Evolutionary conservation across 176 grass and related monocot species (phyloP), one percentile per base, ranked within the genome.

Genomic region (Oryza coarctata): DNA sequence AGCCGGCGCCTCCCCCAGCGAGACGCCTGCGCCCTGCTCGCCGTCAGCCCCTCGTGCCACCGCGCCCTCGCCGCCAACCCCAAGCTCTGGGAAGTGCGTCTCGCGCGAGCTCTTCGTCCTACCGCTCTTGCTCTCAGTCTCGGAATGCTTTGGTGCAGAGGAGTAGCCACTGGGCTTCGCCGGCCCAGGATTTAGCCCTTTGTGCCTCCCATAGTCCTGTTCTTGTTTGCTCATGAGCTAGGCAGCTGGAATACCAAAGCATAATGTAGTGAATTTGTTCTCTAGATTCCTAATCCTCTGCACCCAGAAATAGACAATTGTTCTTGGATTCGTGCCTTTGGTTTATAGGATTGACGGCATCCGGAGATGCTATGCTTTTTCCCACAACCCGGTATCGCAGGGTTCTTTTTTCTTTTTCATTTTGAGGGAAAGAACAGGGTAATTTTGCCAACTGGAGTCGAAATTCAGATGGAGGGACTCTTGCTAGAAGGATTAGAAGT

Each of bases 61-160:
- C 86, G 84, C 78, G 75, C 81, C 60, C 90, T 98, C 68, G 75
- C 90, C 61, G 70, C 90, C 52, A 82, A 81, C 77, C 82, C 84
- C 75, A 79, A 77, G 49, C 90, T 94, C 86, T 94, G 92, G 95
- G 82, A 98, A 92, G 95, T 98, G 18, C 49, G 57, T 66, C 25
- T 33, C 71, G 7, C 45, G 6, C 27, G 32, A 33, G 4, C 32
- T n/a, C n/a, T n/a, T n/a, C n/a, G n/a, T n/a, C n/a, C n/a, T n/a
- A n/a, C n/a, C n/a, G n/a, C n/a, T n/a, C n/a, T n/a, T 22, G 34
- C 47, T 70, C 2, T 0, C 9, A 4, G 29, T n/a, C 55, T 60
- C 55, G 55, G 22, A 3, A 8, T 60, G 55, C 5, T 55, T 20
- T 7, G 18, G 5, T 55, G 50, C 20, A 6, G 50, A 55, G 50